A percentile compares a stretch with the other conserved stretches of the same genome.
Conservation (phyloP, 2,329 filamentous ascomycete genomes). For the Verticillium nonalfalfae region DNA sequence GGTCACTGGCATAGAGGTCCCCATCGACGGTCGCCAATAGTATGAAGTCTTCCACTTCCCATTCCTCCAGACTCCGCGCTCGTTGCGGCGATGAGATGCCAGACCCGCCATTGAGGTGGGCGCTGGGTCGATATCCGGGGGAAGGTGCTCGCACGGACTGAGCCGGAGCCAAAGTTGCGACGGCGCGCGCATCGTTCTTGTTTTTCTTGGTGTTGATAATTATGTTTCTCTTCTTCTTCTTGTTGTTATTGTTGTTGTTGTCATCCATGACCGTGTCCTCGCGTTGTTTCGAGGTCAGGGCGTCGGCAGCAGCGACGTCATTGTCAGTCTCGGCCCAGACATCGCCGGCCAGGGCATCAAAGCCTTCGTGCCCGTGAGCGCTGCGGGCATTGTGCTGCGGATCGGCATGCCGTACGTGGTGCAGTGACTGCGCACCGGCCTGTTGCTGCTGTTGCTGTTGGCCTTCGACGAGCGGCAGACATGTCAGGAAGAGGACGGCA, state of each 20-base stretch:
- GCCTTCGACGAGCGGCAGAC: slow-evolving; percentile 50
- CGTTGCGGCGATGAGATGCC: slow-evolving; percentile 75
- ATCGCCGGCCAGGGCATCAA: slow-evolving; percentile 19
- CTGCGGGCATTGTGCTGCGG: slow-evolving; percentile 4
- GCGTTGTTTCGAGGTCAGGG: slow-evolving; percentile 8
- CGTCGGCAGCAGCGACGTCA: slow-evolving; percentile 10
- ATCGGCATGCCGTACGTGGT: slow-evolving; percentile 6
- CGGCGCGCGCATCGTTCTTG: slow-evolving; percentile 79
- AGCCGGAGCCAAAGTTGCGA: slow-evolving; percentile 96
- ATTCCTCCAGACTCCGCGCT: slow-evolving; percentile 98
- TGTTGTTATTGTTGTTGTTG: slow-evolving; percentile 23
- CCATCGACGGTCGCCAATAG: slow-evolving; percentile 99
- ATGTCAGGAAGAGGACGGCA: slow-evolving; percentile 51
- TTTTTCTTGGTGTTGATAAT: slow-evolving; percentile 21
- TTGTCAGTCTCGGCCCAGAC: slow-evolving; percentile 22
- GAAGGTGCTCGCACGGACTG: slow-evolving; percentile 88
- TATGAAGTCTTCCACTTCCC: slow-evolving; percentile 99
- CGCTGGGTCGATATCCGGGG: slow-evolving; percentile 56
- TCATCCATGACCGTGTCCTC: neutral
- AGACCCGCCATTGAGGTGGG: slow-evolving; percentile 47
- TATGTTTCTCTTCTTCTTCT: slow-evolving; percentile 29
- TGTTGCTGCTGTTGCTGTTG: slow-evolving; percentile 54
- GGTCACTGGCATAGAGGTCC: slow-evolving; percentile 85
- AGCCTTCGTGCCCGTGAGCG: slow-evolving; percentile 2
- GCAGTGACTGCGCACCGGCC: slow-evolving; percentile 14